Conservation (phyloP, 345 rosid species). For the Eucalyptus pumila region DNA sequence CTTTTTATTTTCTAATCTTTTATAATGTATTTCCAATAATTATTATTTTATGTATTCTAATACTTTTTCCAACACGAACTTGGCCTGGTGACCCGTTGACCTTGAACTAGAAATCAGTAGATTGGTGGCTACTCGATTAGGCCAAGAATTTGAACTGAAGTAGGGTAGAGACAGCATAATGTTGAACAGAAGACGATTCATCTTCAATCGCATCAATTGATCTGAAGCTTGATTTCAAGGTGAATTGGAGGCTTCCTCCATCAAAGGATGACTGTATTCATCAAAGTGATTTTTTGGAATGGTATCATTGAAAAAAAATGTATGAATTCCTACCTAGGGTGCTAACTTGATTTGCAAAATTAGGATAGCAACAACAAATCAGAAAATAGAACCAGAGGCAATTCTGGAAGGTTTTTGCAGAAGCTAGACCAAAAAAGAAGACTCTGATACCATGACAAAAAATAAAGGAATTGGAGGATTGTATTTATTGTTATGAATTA, state of each 20-base stretch:
- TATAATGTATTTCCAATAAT: too few species aligned
- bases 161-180: neutral
- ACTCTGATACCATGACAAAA: neutral
- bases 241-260: neutral
- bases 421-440: neutral
- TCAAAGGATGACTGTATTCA: too few species aligned
- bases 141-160: neutral
- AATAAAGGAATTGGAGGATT: neutral
- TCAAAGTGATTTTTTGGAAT: neutral
- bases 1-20: too few species aligned
- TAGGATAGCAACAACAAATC: neutral
- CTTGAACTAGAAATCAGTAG: neutral
- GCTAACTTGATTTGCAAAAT: neutral
- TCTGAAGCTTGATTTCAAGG: rapidly evolving
- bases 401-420: rapidly evolving
- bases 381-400: neutral
- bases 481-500: too few species aligned
- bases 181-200: neutral
- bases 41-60: too few species aligned
- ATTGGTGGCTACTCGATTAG: neutral
- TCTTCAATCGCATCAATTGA: neutral
- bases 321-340: neutral
- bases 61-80: too few species aligned
- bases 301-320: neutral
- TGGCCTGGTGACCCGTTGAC: neutral